Percentiles rank a stretch among this genome's conserved stretches.
Conservation (phyloP, 2,329 filamentous ascomycete species). For the Raffaelea albimanens region DNA sequence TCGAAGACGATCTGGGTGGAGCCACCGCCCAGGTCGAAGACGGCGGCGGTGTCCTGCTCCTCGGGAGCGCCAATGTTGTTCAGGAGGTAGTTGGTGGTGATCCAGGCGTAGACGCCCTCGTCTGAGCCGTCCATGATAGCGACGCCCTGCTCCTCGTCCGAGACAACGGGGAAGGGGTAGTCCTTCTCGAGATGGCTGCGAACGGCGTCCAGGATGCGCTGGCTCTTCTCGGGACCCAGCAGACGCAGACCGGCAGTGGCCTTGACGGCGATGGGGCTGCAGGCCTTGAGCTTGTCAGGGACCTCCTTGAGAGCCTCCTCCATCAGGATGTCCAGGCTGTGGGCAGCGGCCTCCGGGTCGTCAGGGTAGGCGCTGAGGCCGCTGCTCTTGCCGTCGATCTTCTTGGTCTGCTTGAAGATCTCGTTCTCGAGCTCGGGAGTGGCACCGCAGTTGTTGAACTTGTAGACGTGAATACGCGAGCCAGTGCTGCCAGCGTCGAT, state of each 20-base stretch:
- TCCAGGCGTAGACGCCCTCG: conserved; percentile 98
- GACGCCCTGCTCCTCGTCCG: conserved; percentile 75
- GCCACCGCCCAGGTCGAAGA: conserved; percentile 93
- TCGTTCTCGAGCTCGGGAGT: conserved; percentile 93
- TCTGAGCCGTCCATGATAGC: conserved; percentile 96
- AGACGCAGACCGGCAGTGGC: conserved; percentile 89
- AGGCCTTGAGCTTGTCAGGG: conserved; percentile 81
- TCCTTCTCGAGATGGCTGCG: conserved; percentile 72
- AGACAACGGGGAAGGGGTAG: conserved; percentile 92
- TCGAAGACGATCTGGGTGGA: conserved; percentile 99
- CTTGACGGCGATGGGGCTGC: conserved; percentile 93
- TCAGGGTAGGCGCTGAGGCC: conserved; percentile 78
- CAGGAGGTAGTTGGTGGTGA: conserved; percentile 96
- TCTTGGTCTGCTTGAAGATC: conserved; percentile 87
- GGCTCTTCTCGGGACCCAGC: conserved; percentile 69
- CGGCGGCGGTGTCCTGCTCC: conserved; percentile 79
- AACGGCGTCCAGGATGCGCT: conserved; percentile 79
- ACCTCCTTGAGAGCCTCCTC: conserved; percentile 76
- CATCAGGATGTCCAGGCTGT: conserved; percentile 81
- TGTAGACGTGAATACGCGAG: conserved; percentile 96
- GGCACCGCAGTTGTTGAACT: conserved; percentile 96
- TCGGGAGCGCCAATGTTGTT: conserved; percentile 95
- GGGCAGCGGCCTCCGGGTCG: conserved; percentile 79
- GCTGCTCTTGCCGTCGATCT: conserved; percentile 55
- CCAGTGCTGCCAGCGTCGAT: conserved; percentile 97